A percentile compares a stretch with the other conserved stretches of the same genome.
Conservation (phyloP, 352 stramenopile species). For the Globisporangium alternatum region DNA sequence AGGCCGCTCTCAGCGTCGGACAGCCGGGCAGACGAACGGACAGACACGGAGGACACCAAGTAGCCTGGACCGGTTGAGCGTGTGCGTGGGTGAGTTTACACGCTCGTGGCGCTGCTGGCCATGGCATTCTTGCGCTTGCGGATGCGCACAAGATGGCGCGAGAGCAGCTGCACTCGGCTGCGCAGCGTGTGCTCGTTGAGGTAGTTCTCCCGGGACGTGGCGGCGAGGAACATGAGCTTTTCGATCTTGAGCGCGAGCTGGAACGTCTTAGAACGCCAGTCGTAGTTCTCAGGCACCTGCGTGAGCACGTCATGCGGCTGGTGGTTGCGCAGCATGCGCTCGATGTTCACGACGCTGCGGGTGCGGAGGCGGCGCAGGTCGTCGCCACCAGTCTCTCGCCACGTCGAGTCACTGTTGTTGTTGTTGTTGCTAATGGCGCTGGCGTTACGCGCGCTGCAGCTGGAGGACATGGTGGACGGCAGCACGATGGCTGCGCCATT, state of each 20-base stretch:
- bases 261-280: conserved; percentile 68
- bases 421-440: not conserved
- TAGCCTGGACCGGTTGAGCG: not conserved
- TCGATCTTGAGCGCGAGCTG: conserved; percentile 68
- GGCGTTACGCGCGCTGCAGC: conserved; percentile 1
- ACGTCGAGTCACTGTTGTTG: conserved; percentile 4
- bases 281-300: conserved; percentile 58
- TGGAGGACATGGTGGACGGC: conserved; percentile 5
- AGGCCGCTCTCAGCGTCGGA: not conserved
- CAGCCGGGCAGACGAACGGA: not conserved
- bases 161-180: conserved; percentile 52
- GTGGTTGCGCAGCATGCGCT: conserved; percentile 62
- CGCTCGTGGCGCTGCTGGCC: conserved; percentile 5
- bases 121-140: conserved; percentile 54
- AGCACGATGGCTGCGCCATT: conserved; percentile 10
- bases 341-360: conserved; percentile 49
- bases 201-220: conserved; percentile 56
- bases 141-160: conserved; percentile 48
- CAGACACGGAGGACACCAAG: too few species aligned
- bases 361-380: conserved; percentile 41
- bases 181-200: conserved; percentile 53
- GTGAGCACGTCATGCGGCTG: conserved; percentile 61
- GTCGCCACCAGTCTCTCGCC: conserved; percentile 16
- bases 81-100: conserved; percentile 5
- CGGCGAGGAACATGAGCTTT: conserved; percentile 55